Base-by-base conservation (phyloP, 352 stramenopile genomes). In the Aphanomyces stellatus region DNA sequence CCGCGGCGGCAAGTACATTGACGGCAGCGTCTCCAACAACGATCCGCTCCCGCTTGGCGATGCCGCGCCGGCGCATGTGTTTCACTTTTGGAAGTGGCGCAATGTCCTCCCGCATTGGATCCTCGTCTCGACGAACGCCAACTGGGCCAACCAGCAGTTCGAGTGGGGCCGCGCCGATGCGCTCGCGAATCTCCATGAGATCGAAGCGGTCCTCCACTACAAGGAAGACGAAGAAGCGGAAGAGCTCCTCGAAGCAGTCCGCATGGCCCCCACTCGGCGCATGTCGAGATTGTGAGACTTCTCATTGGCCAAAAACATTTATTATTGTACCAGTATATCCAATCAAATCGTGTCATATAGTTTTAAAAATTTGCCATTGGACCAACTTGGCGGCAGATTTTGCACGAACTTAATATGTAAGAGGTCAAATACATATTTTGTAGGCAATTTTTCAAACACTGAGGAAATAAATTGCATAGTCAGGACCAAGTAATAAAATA, bases 11-110 rank as follows among this genome's bases (percentile, higher is more conserved):
- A 76, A 71, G 43, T 90, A 83, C 53, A 79, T 91, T 40, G 82
- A 93, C 66, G 84, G 82, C 65, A 81, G 81, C 3, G 70, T 93
- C 71, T 89, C 62, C 30, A 91, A 85, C 74, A 88, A 93, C 65
- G 66, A 74, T 53, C 84, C 82, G 35, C 70, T 91, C 24, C 73
- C 73, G 53, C 74, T 85, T 59, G 81, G 75, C 1, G 71, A 87
- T 8, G 65, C 69, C 27, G 24, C 28, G 10, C 75, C 82, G 17
- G 75, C 88, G 69, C 88, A 89, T 62, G 81, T 91, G 61, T 87
- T 93, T 57, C 82, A 93, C 71, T 87, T 93, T 74, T 87, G 81
- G 76, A 88, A 90, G 53, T 91, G 84, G 84, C 81, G 84, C 55
- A 88, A 82, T 78, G 80, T 93, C 72, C 75, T 72, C 37, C 84